Percentiles rank a stretch among this genome's conserved stretches.
These are phyloP conservation scores for Stachybotrys echinatus DNA, from an alignment of 2,329 filamentous ascomycete genomes.

Conservation along the genomic window DNA sequence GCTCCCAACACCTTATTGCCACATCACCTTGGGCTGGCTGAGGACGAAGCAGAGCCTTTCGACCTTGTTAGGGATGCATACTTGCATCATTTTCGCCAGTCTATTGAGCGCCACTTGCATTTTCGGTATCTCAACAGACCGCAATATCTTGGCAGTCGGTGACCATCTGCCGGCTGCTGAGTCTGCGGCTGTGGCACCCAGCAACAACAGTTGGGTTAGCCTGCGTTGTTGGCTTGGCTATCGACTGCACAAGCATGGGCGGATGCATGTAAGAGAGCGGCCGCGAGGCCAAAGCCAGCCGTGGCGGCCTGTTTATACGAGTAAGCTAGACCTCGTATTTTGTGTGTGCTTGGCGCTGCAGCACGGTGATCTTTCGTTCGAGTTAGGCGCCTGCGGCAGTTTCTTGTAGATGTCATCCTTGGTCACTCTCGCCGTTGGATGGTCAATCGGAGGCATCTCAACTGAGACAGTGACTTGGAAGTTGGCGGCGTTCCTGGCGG, in stretches of 20 bases:
- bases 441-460: no score
- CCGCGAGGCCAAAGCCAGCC: not conserved
- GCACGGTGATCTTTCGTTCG: not conserved
- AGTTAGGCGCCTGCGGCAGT: not conserved
- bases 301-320: not conserved
- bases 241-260: not conserved
- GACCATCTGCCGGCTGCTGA: no score
- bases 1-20: no score
- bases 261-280: not conserved
- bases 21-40: no score
- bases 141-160: not conserved
- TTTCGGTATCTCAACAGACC: no score
- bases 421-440: not conserved
- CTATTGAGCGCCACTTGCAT: not conserved
- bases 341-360: not conserved
- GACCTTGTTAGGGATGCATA: no score
- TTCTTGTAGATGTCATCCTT: not conserved
- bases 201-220: not conserved
- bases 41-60: no score
- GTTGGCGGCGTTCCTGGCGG: not conserved
- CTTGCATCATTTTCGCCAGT: conserved; percentile 10
- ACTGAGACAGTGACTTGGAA: not conserved
- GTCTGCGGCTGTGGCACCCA: not conserved
- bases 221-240: not conserved
- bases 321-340: not conserved